Base-by-base conservation (phyloP, 2,329 filamentous ascomycete genomes). In the Phyllosticta paracitricarpa region DNA sequence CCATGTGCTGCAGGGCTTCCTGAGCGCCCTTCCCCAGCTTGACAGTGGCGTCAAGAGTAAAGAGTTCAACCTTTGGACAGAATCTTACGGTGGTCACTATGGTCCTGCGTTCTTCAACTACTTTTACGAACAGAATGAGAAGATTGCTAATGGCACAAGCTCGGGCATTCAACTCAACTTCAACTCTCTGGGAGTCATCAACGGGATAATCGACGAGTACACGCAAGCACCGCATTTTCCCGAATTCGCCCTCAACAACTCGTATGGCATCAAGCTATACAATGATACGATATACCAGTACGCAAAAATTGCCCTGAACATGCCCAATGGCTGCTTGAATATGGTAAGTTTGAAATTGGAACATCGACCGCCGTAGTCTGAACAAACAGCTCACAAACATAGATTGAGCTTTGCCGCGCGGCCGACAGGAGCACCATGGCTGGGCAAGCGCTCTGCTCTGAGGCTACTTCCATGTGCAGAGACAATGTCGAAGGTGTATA, bases 281-380 rank as follows among this genome's bases (percentile, higher is more conserved):
- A 84, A 85, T 64, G 79, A 84, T 24, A 83, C 81, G 2, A 78
- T 84, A 4, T 84, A 84, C 69, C 77, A 79, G 61, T 84, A 82
- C 66, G 81, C 81, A 71, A 82, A 81, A 62, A 82, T 83, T 54
- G 80, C 81, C n/a, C 76, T 77, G 59, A 71, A 72, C 62, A 74
- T 81, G 74, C 63, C 63, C 19, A 65, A 63, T 60, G 81, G 81
- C 24, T 83, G 81, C 64, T 73, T 79, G 51, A 75, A 69, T 17
- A 26, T 33, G 25, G 35, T 56, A 19, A 54, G n/a, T 7, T 53
- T 52, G 12, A 5, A 55, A 4, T 6, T 30, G 28, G 28, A 30
- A 22, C 19, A 22, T 22, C 1, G 19, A 22, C 19, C 19, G 19
- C 19, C 19, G 19, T 22, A 22, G 2, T 22, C 19, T 22, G 19